A percentile compares a stretch with the other conserved stretches of the same genome.
phyloP scores from a whole-genome alignment of 1,284 basidiomycete genomes.

The Ustilago xerochloae region DNA sequence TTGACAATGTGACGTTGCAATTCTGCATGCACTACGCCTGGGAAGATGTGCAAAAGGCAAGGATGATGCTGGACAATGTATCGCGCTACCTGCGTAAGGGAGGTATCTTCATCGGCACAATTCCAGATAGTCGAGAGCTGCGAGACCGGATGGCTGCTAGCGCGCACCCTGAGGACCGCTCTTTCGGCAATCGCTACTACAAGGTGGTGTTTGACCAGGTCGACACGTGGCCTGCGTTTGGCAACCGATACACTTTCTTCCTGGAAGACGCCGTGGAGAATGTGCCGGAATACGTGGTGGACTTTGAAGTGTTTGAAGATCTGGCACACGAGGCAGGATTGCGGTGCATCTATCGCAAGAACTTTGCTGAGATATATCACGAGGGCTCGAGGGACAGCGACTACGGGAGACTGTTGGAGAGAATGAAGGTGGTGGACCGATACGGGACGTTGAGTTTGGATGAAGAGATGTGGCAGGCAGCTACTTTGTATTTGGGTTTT shows the following conservation, averaged over 20 bases:
- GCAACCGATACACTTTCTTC: constrained; percentile 93
- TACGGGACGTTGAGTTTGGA: constrained; percentile 48
- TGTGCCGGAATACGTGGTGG: constrained; percentile 94
- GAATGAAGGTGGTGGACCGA: constrained; percentile 51
- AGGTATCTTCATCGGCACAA: constrained; percentile 92
- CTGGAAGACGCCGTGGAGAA: constrained; percentile 89
- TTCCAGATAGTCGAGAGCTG: constrained; percentile 80
- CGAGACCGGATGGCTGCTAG: constrained; percentile 76
- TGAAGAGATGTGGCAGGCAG: constrained; percentile 64
- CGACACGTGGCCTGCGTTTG: constrained; percentile 74
- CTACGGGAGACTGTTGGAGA: constrained; percentile 48
- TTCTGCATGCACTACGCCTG: constrained; percentile 99
- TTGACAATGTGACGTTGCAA: constrained; percentile 96
- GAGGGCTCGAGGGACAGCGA: constrained; percentile 36
- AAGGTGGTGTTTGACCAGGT: constrained; percentile 80
- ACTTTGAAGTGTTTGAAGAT: constrained; percentile 89
- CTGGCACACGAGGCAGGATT: constrained; percentile 86
- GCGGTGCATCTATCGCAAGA: constrained; percentile 79
- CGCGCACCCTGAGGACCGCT: constrained; percentile 73
- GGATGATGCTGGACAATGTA: constrained; percentile 93
- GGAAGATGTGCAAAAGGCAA: constrained; percentile 83
- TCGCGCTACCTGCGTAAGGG: constrained; percentile 81
- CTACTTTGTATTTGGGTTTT: constrained; percentile 61
- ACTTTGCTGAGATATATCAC: constrained; percentile 73
- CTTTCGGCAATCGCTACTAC: constrained; percentile 92